Evolutionary conservation across 2,329 filamentous ascomycete species (phyloP), one percentile per base, ranked within the genome.

Genomic region (Trichoderma atrobrunneum): DNA sequence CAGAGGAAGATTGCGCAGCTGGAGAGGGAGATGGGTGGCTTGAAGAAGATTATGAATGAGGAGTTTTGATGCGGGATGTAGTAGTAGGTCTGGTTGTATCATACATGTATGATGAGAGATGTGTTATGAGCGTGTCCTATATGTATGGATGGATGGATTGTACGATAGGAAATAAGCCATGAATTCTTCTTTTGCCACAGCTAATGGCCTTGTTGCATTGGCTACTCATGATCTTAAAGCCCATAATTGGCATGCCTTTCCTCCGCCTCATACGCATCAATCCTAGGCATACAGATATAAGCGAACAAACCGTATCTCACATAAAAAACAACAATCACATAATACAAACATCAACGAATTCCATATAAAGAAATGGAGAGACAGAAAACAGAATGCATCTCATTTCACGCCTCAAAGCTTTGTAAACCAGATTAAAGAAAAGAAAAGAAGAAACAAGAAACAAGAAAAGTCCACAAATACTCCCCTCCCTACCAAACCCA

Each of bases 1-100:
- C 95, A 98, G 84, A 81, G 80, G 67, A 95, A 92, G 84, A 90
- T 98, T 73, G 87, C 90, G 76, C 85, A 82, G 68, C 93, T 91
- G 79, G 95, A 98, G 82, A 85, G 81, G 76, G 90, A 97, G 79
- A 93, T 92, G 81, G 88, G 81, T 2, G 82, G 74, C 54, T 81
- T 97, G 82, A 95, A 95, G 85, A 92, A 91, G 85, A 82, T 93
- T 71, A 65, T 83, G 64, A 78, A 76, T 34, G 78, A 82, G 71
- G 80, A 82, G 71, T 78, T 59, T 80, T 96, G 75, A 77, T 24
- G 5, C 0, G 16, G 39, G 16, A 43, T 43, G 39, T 43, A 43
- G 39, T 18, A 39, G 36, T 39, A 36, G 34, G 34, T 34, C 5
- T 39, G 36, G 36, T 43, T 43, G 39, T 43, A 43, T 43, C 39